A percentile compares a stretch with the other conserved stretches of the same genome.
These are phyloP conservation scores for Fraxinus anomala DNA, from an alignment of 257 asterid genomes.

Conservation along the genomic window DNA sequence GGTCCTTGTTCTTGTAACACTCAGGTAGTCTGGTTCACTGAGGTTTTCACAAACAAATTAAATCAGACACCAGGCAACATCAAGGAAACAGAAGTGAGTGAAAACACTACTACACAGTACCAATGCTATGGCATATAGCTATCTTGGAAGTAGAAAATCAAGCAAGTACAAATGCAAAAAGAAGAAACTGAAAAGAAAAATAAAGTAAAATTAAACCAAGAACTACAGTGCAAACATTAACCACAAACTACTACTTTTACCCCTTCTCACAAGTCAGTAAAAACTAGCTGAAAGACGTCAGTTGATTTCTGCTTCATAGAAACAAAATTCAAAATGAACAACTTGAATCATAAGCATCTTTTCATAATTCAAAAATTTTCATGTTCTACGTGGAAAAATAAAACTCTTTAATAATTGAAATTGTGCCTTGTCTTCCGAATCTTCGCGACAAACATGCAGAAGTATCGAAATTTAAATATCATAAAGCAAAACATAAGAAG, in stretches of 20 bases:
- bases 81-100: background rate
- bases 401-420: background rate
- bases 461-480: background rate
- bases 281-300: background rate
- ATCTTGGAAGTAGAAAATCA: background rate
- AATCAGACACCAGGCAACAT: background rate
- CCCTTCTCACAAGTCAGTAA: background rate
- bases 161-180: background rate
- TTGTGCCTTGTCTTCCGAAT: background rate
- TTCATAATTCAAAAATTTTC: background rate
- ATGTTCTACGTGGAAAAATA: background rate
- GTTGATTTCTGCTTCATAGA: background rate
- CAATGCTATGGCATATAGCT: background rate
- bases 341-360: background rate
- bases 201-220: background rate
- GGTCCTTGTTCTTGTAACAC: background rate
- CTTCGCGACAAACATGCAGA: background rate
- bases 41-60: background rate
- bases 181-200: background rate
- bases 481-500: background rate
- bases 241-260: background rate
- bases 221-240: background rate
- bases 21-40: background rate
- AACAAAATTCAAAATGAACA: background rate
- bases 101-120: background rate